Evolutionary conservation across 2,329 filamentous ascomycete species (phyloP).

Genomic region (Penicillium aurantiogriseum): DNA sequence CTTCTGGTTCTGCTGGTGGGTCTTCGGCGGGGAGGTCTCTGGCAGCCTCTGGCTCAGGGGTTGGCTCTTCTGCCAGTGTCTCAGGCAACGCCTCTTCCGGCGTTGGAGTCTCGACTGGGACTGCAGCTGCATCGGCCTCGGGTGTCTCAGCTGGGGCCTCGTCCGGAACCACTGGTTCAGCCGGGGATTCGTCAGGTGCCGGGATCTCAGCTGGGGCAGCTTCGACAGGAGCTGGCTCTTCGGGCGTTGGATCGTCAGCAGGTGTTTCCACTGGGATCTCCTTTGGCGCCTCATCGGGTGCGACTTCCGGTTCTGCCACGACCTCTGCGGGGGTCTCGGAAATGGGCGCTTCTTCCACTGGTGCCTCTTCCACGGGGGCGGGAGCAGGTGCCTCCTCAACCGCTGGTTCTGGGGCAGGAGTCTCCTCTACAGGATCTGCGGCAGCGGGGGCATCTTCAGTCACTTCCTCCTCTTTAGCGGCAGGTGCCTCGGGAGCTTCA

Average conservation of each 20-base stretch:
- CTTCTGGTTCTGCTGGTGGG: slow-evolving; percentile 10
- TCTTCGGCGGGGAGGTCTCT: slow-evolving; percentile 8
- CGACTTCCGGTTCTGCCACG: slow-evolving; percentile 3
- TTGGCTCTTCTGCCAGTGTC: slow-evolving; percentile 3
- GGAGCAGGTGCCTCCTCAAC: slow-evolving; percentile 4
- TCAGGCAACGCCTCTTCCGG: slow-evolving; percentile 6
- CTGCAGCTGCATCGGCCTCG: slow-evolving; percentile 7
- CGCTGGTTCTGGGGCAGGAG: slow-evolving; percentile 4
- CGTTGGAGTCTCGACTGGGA: neutral
- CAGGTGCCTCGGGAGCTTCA: slow-evolving; percentile 8
- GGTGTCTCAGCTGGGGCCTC: slow-evolving; percentile 5
- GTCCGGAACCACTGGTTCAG: slow-evolving; percentile 9
- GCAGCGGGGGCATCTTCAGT: slow-evolving; percentile 10
- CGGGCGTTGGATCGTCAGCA: slow-evolving; percentile 1
- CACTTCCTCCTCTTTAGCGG: slow-evolving; percentile 15
- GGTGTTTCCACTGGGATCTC: slow-evolving; percentile 4
- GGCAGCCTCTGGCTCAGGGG: slow-evolving; percentile 2
- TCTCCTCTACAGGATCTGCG: slow-evolving; percentile 14
- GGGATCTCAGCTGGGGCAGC: slow-evolving; percentile 6
- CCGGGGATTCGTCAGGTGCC: slow-evolving; percentile 8
- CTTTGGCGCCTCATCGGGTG: slow-evolving; percentile 6
- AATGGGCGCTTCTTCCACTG: slow-evolving; percentile 12
- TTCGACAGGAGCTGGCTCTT: slow-evolving; percentile 12
- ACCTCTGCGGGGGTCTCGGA: neutral
- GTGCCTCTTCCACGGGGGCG: slow-evolving; percentile 16